Percentiles rank a stretch among this genome's conserved stretches.
Conservation (phyloP, 352 stramenopile species). For the Phytophthora pinifolia region DNA sequence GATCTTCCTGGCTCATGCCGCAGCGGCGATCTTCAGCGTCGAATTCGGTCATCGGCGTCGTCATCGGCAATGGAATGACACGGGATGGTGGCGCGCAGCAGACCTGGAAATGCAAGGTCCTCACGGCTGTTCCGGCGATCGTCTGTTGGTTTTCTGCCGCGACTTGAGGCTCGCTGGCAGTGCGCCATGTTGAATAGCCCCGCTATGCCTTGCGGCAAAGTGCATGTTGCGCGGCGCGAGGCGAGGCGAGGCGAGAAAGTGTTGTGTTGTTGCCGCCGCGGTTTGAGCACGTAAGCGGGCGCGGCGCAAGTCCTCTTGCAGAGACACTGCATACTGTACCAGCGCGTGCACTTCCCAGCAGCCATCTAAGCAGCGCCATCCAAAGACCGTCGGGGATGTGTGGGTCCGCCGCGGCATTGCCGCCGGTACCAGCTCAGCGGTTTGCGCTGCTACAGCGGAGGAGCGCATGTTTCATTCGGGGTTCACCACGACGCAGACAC, state of each 20-base stretch:
- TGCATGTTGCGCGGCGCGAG: no score
- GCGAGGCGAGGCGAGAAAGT: not conserved
- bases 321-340: slow-evolving; percentile 17
- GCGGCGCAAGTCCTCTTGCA: slow-evolving; percentile 19
- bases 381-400: slow-evolving; percentile 17
- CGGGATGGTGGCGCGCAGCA: slow-evolving; percentile 3
- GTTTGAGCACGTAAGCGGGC: slow-evolving; percentile 13
- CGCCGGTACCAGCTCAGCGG: slow-evolving; percentile 1
- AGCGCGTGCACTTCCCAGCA: slow-evolving; percentile 23
- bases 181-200: not conserved
- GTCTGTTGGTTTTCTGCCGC: slow-evolving; percentile 5
- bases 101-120: slow-evolving; percentile 19
- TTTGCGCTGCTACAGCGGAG: slow-evolving; percentile 3
- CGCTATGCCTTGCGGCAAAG: not conserved
- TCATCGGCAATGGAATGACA: not conserved
- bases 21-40: slow-evolving; percentile 18
- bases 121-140: slow-evolving; percentile 3
- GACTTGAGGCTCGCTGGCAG: not conserved
- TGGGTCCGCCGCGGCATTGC: slow-evolving; percentile 8
- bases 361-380: slow-evolving; percentile 18
- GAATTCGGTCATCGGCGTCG: slow-evolving; percentile 1
- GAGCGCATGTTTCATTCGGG: no score
- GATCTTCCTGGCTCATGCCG: slow-evolving; percentile 21
- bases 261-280: slow-evolving; percentile 7
- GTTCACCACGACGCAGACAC: no score